These are phyloP conservation scores for Tolypocladium ovalisporum DNA, from an alignment of 2,329 filamentous ascomycete genomes.

Conservation along the genomic window DNA sequence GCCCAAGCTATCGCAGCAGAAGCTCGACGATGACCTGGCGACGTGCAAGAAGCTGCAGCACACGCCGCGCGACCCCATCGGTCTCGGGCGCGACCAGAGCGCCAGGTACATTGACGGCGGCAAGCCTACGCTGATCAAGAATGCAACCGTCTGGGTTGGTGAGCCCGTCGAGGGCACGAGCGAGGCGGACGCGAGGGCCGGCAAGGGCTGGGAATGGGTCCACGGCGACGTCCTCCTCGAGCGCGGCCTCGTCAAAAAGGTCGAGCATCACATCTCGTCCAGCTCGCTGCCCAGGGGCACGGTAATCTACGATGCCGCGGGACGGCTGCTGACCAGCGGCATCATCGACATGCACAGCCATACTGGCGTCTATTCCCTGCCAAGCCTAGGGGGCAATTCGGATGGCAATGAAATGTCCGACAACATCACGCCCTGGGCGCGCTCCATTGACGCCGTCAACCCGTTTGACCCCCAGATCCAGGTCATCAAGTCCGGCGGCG, in stretches of 20 bases:
- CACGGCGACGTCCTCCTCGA: slow-evolving; percentile 50
- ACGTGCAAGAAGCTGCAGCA: slow-evolving; percentile 44
- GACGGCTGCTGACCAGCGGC: slow-evolving; percentile 52
- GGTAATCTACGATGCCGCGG: slow-evolving; percentile 44
- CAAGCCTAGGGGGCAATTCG: slow-evolving; percentile 37
- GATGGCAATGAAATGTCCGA: slow-evolving; percentile 54
- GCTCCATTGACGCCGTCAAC: slow-evolving; percentile 54
- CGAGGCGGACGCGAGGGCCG: slow-evolving; percentile 41
- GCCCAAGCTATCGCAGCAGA: slow-evolving; percentile 36
- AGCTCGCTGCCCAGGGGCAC: slow-evolving; percentile 33
- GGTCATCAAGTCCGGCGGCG: slow-evolving; percentile 62
- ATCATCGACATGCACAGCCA: slow-evolving; percentile 67
- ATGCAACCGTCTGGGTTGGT: slow-evolving; percentile 56
- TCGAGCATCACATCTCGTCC: slow-evolving; percentile 32
- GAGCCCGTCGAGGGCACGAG: slow-evolving; percentile 42
- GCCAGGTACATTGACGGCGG: slow-evolving; percentile 48
- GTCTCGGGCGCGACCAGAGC: slow-evolving; percentile 45
- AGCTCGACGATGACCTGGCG: slow-evolving; percentile 41
- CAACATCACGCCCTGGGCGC: slow-evolving; percentile 57
- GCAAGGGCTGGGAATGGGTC: slow-evolving; percentile 50
- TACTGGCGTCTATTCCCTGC: slow-evolving; percentile 48
- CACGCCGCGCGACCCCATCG: slow-evolving; percentile 44
- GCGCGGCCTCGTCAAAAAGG: slow-evolving; percentile 47
- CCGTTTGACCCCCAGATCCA: slow-evolving; percentile 54
- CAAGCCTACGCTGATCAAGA: slow-evolving; percentile 51